Percentiles rank a stretch among this genome's conserved stretches.
phyloP scores from a whole-genome alignment of 129 eudicot species.

The Flaveria bidentis region DNA sequence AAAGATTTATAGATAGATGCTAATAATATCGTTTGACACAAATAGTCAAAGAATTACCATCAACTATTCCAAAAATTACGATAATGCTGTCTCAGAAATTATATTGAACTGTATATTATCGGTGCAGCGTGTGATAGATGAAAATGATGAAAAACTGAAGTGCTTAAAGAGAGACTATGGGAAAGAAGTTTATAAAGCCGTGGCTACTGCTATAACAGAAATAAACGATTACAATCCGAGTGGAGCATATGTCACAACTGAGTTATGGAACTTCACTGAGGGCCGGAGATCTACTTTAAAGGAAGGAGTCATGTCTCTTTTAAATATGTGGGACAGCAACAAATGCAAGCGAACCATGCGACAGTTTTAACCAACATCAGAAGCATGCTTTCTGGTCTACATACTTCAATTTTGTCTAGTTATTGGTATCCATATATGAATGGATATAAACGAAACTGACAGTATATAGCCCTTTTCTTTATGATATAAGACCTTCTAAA shows the following conservation, averaged over 20 bases:
- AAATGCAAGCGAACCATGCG: conserved; percentile 35
- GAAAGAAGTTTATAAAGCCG: conserved; percentile 62
- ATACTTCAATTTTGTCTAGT: conserved; percentile 22
- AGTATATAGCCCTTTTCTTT: conserved; percentile 6
- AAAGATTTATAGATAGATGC: background rate
- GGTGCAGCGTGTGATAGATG: conserved; percentile 58
- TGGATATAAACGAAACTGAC: conserved; percentile 14
- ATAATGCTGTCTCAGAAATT: background rate
- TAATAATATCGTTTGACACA: background rate
- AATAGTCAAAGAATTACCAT: background rate
- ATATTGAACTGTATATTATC: background rate
- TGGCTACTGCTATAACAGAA: conserved; percentile 61
- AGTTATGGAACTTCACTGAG: conserved; percentile 64
- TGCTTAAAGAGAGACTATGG: conserved; percentile 56
- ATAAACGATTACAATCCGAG: conserved; percentile 87
- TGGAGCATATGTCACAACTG: conserved; percentile 61
- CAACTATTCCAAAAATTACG: background rate
- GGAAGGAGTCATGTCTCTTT: conserved; percentile 60
- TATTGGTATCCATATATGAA: conserved; percentile 9
- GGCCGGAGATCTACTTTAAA: conserved; percentile 62
- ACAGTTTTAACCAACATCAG: background rate
- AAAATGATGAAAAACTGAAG: conserved; percentile 56
- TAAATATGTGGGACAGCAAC: conserved; percentile 51
- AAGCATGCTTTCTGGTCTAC: conserved; percentile 4
- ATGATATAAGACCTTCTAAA: background rate